Percentiles rank a stretch among this genome's conserved stretches.
Evolutionary conservation across 2,329 filamentous ascomycete species (phyloP).

Genomic region (Chalaropsis ovoidea): DNA sequence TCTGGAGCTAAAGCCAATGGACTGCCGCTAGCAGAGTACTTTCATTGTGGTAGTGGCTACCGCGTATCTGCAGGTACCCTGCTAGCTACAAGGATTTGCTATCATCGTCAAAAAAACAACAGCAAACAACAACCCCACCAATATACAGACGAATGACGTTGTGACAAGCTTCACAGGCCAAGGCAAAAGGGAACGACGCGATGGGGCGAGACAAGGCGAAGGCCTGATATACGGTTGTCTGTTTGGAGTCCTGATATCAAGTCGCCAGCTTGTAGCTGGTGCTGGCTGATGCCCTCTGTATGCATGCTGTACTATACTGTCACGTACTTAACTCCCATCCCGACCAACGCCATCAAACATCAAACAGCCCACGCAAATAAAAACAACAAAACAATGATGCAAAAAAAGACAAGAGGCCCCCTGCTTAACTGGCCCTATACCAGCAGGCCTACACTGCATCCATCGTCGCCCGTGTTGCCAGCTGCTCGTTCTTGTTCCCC

Average conservation of each 20-base stretch:
- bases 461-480: slow-evolving; percentile 67
- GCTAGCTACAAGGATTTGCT: background rate
- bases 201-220: background rate
- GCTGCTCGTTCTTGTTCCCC: slow-evolving; percentile 94
- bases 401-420: background rate
- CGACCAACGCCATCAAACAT: background rate
- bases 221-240: background rate
- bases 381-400: no score
- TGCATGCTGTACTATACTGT: no score
- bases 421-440: slow-evolving; percentile 25
- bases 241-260: background rate
- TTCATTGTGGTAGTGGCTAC: background rate
- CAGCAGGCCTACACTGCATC: slow-evolving; percentile 52
- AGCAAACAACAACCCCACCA: background rate
- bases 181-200: background rate
- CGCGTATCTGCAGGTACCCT: background rate
- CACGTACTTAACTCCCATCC: background rate
- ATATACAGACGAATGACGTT: background rate
- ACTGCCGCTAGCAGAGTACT: background rate
- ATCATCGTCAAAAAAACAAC: background rate
- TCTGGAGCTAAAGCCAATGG: background rate
- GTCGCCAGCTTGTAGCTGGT: background rate
- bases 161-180: background rate
- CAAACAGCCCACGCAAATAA: background rate
- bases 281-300: background rate